Percentiles rank a stretch among this genome's conserved stretches.
phyloP scores from a whole-genome alignment of 139 green algal genomes.

The Auxenochlorella pyrenoidosa region DNA sequence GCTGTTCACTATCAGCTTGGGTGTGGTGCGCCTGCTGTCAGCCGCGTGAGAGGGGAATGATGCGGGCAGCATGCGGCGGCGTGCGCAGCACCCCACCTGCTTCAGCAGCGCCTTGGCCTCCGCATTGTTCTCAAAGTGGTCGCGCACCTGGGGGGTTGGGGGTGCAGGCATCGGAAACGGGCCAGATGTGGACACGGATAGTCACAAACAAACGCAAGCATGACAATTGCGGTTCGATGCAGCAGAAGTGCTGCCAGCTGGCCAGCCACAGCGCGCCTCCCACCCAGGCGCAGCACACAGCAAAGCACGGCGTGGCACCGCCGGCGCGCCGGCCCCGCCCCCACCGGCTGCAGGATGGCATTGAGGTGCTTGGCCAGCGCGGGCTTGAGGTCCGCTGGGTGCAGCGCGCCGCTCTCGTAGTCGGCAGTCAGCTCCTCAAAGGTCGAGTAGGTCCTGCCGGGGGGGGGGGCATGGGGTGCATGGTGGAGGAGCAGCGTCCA shows the following conservation, averaged over 20 bases:
- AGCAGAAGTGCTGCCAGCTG: no score
- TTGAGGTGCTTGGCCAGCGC: slow-evolving; percentile 85
- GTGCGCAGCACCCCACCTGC: slow-evolving; percentile 62
- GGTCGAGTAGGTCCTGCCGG: slow-evolving; percentile 68
- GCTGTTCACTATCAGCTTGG: no score
- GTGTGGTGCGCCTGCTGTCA: no score
- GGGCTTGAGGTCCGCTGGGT: slow-evolving; percentile 88
- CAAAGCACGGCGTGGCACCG: background rate
- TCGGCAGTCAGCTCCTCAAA: slow-evolving; percentile 84
- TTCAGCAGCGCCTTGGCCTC: slow-evolving; percentile 95
- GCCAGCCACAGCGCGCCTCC: background rate
- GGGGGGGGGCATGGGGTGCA: no score
- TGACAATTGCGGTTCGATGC: no score
- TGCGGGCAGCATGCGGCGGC: background rate
- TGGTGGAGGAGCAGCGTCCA: background rate
- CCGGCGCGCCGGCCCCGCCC: background rate
- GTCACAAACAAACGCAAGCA: no score
- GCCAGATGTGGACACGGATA: no score
- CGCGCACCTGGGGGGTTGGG: slow-evolving; percentile 63
- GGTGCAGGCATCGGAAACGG: background rate
- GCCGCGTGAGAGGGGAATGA: no score
- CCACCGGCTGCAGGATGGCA: slow-evolving; percentile 78
- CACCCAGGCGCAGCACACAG: background rate
- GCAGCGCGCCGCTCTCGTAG: slow-evolving; percentile 82
- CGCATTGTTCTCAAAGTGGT: slow-evolving; percentile 95